phyloP scores from a whole-genome alignment of 73 alveolate species.

The Loxodes magnus region DNA sequence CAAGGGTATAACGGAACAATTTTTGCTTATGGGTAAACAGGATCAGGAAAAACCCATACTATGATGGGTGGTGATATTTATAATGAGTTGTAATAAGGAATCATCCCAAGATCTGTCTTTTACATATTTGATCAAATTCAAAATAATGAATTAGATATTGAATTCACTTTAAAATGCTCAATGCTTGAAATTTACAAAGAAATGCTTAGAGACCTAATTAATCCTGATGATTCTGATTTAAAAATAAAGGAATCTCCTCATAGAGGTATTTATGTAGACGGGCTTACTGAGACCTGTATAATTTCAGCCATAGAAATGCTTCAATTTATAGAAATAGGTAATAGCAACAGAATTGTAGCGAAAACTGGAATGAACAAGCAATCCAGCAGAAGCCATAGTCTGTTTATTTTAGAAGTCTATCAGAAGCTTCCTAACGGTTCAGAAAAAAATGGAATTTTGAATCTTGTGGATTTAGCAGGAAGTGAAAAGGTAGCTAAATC shows the following conservation, averaged over 20 bases:
- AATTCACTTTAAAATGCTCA: conserved; percentile 50
- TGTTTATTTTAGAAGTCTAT: conserved; percentile 31
- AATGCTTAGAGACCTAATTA: conserved; percentile 42
- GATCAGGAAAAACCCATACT: conserved; percentile 58
- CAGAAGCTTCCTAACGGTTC: conserved; percentile 33
- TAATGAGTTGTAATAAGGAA: neutral
- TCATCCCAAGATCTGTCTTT: conserved; percentile 11
- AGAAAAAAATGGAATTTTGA: conserved; percentile 54
- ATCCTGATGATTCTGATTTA: conserved; percentile 30
- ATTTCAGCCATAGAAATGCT: conserved; percentile 30
- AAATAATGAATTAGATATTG: conserved; percentile 33
- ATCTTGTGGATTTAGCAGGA: conserved; percentile 83
- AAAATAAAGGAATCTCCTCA: conserved; percentile 56
- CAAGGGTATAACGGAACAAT: conserved; percentile 53
- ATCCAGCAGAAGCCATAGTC: conserved; percentile 59
- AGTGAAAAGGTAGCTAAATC: conserved; percentile 66
- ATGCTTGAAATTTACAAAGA: conserved; percentile 77
- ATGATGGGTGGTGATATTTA: conserved; percentile 29
- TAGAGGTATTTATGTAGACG: conserved; percentile 70
- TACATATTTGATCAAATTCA: neutral
- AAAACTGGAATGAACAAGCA: conserved; percentile 48
- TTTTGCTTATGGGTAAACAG: conserved; percentile 58
- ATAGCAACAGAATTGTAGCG: conserved; percentile 53
- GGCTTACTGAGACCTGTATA: conserved; percentile 43
- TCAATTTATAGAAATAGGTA: conserved; percentile 35